phyloP scores from a whole-genome alignment of 2,329 filamentous ascomycete species.

The Scedosporium aurantiacum region DNA sequence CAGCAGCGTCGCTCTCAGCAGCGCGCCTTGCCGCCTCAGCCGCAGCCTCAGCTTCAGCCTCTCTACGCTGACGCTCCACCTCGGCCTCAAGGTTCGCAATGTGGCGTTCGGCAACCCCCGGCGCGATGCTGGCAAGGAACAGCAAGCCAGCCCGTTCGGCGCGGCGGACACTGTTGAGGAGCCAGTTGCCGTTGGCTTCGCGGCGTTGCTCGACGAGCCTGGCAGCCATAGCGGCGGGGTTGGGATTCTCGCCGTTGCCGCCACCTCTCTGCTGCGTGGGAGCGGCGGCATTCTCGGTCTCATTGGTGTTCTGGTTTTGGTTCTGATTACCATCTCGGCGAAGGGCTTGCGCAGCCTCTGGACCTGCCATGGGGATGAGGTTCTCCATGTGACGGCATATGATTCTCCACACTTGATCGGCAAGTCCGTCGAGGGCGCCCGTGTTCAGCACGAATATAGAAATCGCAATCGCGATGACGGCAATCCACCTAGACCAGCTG shows the following conservation, averaged over 20 bases:
- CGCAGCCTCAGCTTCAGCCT: conserved; percentile 27
- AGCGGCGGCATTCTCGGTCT: conserved; percentile 14
- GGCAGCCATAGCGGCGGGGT: conserved; percentile 37
- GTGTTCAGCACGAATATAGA: conserved; percentile 49
- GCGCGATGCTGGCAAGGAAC: conserved; percentile 55
- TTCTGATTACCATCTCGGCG: conserved; percentile 15
- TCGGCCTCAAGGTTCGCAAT: conserved; percentile 47
- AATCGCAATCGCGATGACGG: conserved; percentile 41
- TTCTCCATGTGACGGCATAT: conserved; percentile 48
- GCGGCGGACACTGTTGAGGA: conserved; percentile 38
- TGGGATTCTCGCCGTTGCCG: not conserved
- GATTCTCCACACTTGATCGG: conserved; percentile 44
- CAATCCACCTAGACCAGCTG: conserved; percentile 49
- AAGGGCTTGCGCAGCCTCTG: conserved; percentile 18
- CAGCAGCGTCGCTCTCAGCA: conserved; percentile 16
- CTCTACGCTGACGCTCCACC: conserved; percentile 32
- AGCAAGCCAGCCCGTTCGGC: conserved; percentile 49
- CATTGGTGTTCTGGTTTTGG: conserved; percentile 16
- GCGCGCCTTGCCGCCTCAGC: conserved; percentile 13
- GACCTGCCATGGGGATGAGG: conserved; percentile 42
- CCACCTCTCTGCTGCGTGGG: conserved; percentile 9
- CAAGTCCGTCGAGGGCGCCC: conserved; percentile 44
- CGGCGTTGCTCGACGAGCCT: conserved; percentile 39
- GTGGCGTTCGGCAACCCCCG: conserved; percentile 54
- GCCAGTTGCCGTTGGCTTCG: conserved; percentile 34